phyloP scores from a whole-genome alignment of 352 stramenopile genomes.

The Pythium coloratum region DNA sequence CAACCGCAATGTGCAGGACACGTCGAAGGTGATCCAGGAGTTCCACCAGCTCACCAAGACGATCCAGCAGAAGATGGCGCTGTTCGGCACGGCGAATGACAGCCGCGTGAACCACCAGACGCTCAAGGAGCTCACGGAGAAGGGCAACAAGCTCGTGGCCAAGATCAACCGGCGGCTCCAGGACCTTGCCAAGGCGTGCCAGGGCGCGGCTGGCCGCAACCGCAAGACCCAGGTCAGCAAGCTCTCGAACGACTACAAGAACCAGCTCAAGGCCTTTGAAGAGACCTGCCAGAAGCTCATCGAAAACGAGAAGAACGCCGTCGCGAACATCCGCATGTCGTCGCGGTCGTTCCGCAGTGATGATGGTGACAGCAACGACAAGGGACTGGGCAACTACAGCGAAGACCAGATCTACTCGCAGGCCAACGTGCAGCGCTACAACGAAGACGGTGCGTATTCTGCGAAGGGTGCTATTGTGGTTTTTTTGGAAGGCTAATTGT shows the following conservation, averaged over 20 bases:
- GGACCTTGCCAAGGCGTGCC: slow-evolving; percentile 29
- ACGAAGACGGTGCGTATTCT: slow-evolving; percentile 35
- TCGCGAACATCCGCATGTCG: slow-evolving; percentile 38
- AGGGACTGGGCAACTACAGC: slow-evolving; percentile 32
- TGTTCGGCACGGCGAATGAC: slow-evolving; percentile 37
- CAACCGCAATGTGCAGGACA: slow-evolving; percentile 34
- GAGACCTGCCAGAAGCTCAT: slow-evolving; percentile 32
- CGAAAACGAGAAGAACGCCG: slow-evolving; percentile 32
- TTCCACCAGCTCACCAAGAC: slow-evolving; percentile 34
- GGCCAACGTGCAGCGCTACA: slow-evolving; percentile 37
- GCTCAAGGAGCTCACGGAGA: slow-evolving; percentile 41
- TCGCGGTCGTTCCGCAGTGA: slow-evolving; percentile 35
- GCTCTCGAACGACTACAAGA: slow-evolving; percentile 39
- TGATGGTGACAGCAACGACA: slow-evolving; percentile 11
- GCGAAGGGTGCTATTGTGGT: background rate
- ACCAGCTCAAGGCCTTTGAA: slow-evolving; percentile 38
- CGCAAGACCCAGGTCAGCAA: slow-evolving; percentile 37
- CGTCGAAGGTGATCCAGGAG: slow-evolving; percentile 33
- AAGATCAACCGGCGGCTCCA: slow-evolving; percentile 35
- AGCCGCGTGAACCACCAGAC: slow-evolving; percentile 43
- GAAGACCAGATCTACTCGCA: slow-evolving; percentile 46
- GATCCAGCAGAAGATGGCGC: slow-evolving; percentile 42
- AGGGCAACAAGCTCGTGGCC: slow-evolving; percentile 36
- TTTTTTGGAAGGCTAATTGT: background rate
- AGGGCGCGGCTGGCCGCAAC: slow-evolving; percentile 24